phyloP scores from a whole-genome alignment of 768 basidiomycete genomes.

The Daedalea quercina region DNA sequence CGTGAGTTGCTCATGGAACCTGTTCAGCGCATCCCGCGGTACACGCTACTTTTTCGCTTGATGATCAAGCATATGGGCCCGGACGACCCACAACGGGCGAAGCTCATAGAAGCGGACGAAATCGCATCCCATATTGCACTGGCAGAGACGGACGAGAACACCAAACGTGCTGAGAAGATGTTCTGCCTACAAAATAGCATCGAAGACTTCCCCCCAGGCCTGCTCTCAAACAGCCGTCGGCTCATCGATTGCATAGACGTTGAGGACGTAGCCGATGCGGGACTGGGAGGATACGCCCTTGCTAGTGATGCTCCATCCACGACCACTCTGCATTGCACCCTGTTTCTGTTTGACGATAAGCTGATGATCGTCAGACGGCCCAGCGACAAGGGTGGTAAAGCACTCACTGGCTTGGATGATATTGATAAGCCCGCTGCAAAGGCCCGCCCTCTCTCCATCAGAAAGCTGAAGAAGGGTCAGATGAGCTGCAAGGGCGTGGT shows the following conservation, averaged over 20 bases:
- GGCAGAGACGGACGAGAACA: conserved; percentile 89
- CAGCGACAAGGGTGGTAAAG: conserved; percentile 59
- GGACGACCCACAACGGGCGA: conserved; percentile 69
- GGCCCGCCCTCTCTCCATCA: conserved; percentile 50
- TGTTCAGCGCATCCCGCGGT: conserved; percentile 91
- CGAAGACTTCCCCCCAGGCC: conserved; percentile 82
- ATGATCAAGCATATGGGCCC: conserved; percentile 89
- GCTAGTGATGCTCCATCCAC: conserved; percentile 31
- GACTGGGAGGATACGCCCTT: conserved; percentile 34
- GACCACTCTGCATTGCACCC: conserved; percentile 65
- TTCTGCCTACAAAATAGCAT: conserved; percentile 80
- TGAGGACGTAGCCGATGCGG: conserved; percentile 60
- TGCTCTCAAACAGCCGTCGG: conserved; percentile 84
- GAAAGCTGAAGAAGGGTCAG: conserved; percentile 64
- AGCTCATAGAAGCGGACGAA: conserved; percentile 78
- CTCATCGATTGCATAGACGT: conserved; percentile 93
- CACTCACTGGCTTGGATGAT: conserved; percentile 71
- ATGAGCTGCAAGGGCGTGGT: conserved; percentile 82
- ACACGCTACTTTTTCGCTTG: conserved; percentile 85
- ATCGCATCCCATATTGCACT: conserved; percentile 86
- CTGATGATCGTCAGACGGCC: conserved; percentile 87
- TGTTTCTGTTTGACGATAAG: conserved; percentile 94
- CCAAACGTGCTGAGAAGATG: conserved; percentile 82
- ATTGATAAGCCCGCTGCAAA: conserved; percentile 66
- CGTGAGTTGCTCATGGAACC: conserved; percentile 94